phyloP scores from a whole-genome alignment of 108 stramenopile genomes.

The Conticribra guillardii region DNA sequence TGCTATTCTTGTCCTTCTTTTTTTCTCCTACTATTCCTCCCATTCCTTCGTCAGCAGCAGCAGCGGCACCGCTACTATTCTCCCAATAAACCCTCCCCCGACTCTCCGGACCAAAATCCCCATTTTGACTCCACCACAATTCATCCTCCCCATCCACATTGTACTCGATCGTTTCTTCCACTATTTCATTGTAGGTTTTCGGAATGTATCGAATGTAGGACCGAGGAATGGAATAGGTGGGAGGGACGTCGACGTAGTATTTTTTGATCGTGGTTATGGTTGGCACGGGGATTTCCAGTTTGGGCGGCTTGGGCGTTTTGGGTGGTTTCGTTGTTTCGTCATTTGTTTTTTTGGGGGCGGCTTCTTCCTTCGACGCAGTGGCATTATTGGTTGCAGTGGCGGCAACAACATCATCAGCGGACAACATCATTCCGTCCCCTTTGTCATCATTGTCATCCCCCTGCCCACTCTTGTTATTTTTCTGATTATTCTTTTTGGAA shows the following conservation, averaged over 20 bases:
- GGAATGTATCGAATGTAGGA: conserved; percentile 73
- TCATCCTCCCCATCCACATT: conserved; percentile 82
- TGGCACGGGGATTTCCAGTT: conserved; percentile 81
- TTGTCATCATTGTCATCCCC: not conserved
- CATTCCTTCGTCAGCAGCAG: conserved; percentile 1
- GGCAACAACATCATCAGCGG: no score
- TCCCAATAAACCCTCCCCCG: conserved; percentile 26
- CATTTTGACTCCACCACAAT: conserved; percentile 67
- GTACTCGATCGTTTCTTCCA: conserved; percentile 64
- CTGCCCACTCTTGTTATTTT: not conserved
- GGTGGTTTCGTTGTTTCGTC: conserved; percentile 52
- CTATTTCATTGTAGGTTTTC: conserved; percentile 52
- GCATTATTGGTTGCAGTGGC: no score
- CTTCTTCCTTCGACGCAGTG: no score
- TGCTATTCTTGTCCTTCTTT: no score
- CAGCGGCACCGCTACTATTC: not conserved
- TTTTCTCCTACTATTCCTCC: no score
- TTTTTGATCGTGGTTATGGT: conserved; percentile 63
- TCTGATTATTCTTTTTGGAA: not conserved
- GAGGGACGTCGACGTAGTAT: conserved; percentile 68
- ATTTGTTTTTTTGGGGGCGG: conserved; percentile 56
- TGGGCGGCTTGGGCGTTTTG: conserved; percentile 14
- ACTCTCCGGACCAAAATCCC: conserved; percentile 64
- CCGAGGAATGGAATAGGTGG: conserved; percentile 55
- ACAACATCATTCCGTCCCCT: conserved; percentile 4